phyloP scores from a whole-genome alignment of 1,284 basidiomycete genomes.

The Ganoderma leucocontextum region DNA sequence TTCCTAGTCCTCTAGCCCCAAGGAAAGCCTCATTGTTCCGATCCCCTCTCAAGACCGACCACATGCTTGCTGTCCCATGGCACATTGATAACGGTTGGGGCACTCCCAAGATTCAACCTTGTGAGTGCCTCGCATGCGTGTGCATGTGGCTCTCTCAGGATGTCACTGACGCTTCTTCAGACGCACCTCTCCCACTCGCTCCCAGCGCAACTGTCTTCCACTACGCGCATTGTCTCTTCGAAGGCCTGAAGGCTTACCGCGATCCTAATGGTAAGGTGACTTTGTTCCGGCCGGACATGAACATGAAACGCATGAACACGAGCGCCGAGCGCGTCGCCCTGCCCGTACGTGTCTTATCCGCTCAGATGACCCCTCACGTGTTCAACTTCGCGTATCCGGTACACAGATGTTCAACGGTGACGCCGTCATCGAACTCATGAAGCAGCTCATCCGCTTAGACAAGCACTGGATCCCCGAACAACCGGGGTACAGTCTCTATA shows the following conservation, averaged over 20 bases:
- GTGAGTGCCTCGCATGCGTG: constrained; percentile 49
- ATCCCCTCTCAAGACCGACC: constrained; percentile 72
- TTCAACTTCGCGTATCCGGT: not conserved
- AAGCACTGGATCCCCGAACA: constrained; percentile 93
- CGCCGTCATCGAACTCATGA: constrained; percentile 85
- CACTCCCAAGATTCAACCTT: constrained; percentile 85
- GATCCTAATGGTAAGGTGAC: constrained; percentile 82
- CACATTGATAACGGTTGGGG: constrained; percentile 80
- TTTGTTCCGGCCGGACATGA: constrained; percentile 97
- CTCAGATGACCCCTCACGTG: not conserved
- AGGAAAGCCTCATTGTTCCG: not conserved
- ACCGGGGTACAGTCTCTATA: constrained; percentile 91
- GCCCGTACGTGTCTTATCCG: constrained; percentile 60
- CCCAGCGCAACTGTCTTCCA: constrained; percentile 93
- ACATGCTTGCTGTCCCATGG: constrained; percentile 94
- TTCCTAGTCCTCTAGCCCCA: not conserved
- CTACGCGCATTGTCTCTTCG: constrained; percentile 92
- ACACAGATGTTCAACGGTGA: constrained; percentile 83
- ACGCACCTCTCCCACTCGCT: constrained; percentile 64
- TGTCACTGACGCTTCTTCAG: constrained; percentile 23
- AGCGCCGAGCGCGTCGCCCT: constrained; percentile 80
- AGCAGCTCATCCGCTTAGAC: constrained; percentile 88
- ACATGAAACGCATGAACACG: constrained; percentile 93
- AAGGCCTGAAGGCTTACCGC: constrained; percentile 97
- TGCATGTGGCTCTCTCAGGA: not conserved